A percentile compares a stretch with the other conserved stretches of the same genome.
Conservation (phyloP, 108 stramenopile genomes). For the Fragilaria radians region DNA sequence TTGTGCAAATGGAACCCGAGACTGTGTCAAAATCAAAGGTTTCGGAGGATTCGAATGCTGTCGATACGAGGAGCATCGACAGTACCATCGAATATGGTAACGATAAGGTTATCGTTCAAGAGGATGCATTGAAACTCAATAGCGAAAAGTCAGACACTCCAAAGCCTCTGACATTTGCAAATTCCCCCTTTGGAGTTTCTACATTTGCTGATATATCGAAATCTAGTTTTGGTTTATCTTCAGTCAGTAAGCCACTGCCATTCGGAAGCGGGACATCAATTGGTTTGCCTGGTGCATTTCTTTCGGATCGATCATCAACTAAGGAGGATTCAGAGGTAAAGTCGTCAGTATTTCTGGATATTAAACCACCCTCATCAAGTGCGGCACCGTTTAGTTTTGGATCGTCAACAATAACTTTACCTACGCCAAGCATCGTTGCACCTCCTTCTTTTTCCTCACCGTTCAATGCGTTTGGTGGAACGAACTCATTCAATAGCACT, state of each 20-base stretch:
- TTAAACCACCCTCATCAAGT: constrained; percentile 43
- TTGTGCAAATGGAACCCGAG: constrained; percentile 1
- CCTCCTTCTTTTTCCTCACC: constrained; percentile 5
- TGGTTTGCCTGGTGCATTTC: too few species aligned
- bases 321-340: neutral
- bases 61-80: neutral
- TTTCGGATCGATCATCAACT: neutral
- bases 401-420: constrained; percentile 33
- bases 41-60: neutral
- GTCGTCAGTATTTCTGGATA: constrained; percentile 29
- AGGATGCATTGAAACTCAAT: neutral
- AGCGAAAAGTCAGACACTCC: constrained; percentile 3
- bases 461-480: constrained; percentile 13
- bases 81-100: neutral
- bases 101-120: neutral
- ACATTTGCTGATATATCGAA: constrained; percentile 5
- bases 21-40: neutral
- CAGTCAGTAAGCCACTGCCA: neutral
- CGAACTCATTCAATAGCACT: neutral
- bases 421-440: constrained; percentile 28
- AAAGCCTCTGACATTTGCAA: neutral
- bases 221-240: neutral
- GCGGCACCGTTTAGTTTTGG: constrained; percentile 41
- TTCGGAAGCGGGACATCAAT: constrained; percentile 1
- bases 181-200: neutral